phyloP scores from a whole-genome alignment of 768 basidiomycete genomes.

The Trametes coccinea region DNA sequence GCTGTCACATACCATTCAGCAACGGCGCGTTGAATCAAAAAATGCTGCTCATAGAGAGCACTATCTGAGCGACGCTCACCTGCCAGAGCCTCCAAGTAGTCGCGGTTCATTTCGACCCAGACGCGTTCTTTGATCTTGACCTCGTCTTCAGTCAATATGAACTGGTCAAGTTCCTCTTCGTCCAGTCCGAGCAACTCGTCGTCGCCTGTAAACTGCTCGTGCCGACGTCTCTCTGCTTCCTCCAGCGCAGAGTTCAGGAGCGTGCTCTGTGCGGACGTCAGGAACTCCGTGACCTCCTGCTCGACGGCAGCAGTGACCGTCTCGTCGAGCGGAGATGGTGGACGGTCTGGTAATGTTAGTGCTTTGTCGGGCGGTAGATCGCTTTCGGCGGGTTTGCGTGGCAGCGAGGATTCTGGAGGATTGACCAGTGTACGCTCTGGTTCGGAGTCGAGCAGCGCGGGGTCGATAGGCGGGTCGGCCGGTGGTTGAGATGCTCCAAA shows the following conservation, averaged over 20 bases:
- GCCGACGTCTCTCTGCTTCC: constrained; percentile 64
- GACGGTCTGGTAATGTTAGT: not conserved
- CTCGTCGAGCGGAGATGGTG: constrained; percentile 51
- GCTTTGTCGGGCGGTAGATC: constrained; percentile 13
- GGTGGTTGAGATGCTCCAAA: constrained; percentile 17
- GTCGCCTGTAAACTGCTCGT: constrained; percentile 46
- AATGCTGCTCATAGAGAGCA: not conserved
- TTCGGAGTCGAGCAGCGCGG: constrained; percentile 43
- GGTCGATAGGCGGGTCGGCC: constrained; percentile 53
- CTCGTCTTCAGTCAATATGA: constrained; percentile 78
- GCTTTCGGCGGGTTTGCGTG: not conserved
- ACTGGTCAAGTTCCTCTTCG: constrained; percentile 84
- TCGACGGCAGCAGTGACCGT: constrained; percentile 62
- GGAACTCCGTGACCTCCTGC: constrained; percentile 68
- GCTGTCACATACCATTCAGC: constrained; percentile 57
- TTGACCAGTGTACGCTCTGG: constrained; percentile 14
- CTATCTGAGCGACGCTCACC: constrained; percentile 47
- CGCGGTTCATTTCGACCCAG: constrained; percentile 92
- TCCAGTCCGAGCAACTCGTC: constrained; percentile 79
- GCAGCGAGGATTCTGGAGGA: not conserved
- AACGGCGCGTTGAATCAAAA: constrained; percentile 29
- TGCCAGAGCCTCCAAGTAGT: constrained; percentile 86
- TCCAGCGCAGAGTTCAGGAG: constrained; percentile 61
- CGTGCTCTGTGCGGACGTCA: constrained; percentile 62
- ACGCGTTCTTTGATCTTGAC: constrained; percentile 85